Conservation (phyloP, 2,329 filamentous ascomycete genomes). For the Pestalotiopsis sp. region DNA sequence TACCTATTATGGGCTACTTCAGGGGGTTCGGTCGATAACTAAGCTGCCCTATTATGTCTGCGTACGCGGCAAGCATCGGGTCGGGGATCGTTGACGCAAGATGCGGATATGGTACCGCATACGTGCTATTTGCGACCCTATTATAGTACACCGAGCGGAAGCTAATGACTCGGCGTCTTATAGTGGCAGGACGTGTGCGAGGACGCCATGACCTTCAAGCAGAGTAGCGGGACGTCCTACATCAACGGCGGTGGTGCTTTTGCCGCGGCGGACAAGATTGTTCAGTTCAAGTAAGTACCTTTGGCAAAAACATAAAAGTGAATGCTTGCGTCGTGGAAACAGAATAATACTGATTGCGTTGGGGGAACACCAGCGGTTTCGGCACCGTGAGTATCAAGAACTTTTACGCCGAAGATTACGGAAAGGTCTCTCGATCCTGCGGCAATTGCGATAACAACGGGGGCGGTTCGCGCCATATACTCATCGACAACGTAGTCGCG, state of each 20-base stretch:
- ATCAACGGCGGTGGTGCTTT: conserved; percentile 47
- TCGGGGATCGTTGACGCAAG: background rate
- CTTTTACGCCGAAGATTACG: conserved; percentile 45
- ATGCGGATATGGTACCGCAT: background rate
- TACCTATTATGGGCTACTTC: background rate
- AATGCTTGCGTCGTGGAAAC: background rate
- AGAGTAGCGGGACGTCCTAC: conserved; percentile 40
- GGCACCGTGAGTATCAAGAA: conserved; percentile 40
- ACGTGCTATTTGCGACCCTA: background rate
- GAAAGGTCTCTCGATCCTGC: conserved; percentile 53
- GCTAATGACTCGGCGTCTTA: background rate
- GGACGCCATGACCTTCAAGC: conserved; percentile 39
- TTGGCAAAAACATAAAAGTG: background rate
- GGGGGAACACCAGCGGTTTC: conserved; percentile 26
- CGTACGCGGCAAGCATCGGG: background rate
- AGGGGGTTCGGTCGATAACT: background rate
- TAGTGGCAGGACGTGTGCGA: conserved; percentile 41
- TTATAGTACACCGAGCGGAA: conserved; percentile 20
- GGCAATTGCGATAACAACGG: conserved; percentile 48
- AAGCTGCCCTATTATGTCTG: background rate
- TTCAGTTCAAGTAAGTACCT: conserved; percentile 38
- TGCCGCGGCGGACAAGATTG: conserved; percentile 41
- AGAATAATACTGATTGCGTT: background rate
- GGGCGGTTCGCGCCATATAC: conserved; percentile 41
- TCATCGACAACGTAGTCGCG: conserved; percentile 45